These are phyloP conservation scores for Anthracocystis panici-leucophaei DNA, from an alignment of 1,284 basidiomycete species.

Conservation along the genomic window DNA sequence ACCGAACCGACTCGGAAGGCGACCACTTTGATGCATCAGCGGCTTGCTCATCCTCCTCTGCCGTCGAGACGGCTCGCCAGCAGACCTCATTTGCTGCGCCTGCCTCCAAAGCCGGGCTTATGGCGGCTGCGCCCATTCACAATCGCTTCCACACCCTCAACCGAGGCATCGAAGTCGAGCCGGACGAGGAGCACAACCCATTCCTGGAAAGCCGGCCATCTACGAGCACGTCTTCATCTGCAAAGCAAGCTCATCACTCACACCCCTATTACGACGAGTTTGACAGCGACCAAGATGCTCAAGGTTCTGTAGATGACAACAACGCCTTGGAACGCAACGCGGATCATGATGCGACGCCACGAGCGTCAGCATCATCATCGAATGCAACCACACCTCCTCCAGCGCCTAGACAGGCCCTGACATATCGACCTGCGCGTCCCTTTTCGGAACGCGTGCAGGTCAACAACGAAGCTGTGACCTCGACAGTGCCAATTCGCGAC, in stretches of 20 bases:
- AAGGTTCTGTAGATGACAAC: conserved; percentile 27
- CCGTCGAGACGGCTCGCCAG: background rate
- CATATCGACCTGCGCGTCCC: conserved; percentile 28
- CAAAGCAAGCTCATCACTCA: conserved; percentile 6
- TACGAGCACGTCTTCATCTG: conserved; percentile 5
- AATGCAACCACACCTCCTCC: conserved; percentile 20
- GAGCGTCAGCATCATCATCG: conserved; percentile 21
- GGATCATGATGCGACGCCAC: conserved; percentile 11
- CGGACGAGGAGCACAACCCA: conserved; percentile 44
- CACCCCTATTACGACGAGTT: conserved; percentile 32
- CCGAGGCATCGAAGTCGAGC: conserved; percentile 24
- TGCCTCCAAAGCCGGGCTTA: background rate
- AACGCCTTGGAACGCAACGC: background rate
- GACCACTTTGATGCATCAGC: conserved; percentile 8
- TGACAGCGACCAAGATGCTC: conserved; percentile 43
- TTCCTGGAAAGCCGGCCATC: conserved; percentile 26
- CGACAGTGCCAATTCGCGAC: conserved; percentile 51
- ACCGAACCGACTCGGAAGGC: conserved; percentile 26
- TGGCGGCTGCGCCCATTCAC: conserved; percentile 6
- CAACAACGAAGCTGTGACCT: conserved; percentile 21
- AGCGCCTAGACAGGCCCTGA: background rate
- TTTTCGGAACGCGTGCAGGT: conserved; percentile 30
- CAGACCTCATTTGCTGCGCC: background rate
- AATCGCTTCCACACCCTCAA: conserved; percentile 24
- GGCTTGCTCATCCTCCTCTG: conserved; percentile 7